Conservation (phyloP, 1,284 basidiomycete genomes). For the Chalciporus sp. region DNA sequence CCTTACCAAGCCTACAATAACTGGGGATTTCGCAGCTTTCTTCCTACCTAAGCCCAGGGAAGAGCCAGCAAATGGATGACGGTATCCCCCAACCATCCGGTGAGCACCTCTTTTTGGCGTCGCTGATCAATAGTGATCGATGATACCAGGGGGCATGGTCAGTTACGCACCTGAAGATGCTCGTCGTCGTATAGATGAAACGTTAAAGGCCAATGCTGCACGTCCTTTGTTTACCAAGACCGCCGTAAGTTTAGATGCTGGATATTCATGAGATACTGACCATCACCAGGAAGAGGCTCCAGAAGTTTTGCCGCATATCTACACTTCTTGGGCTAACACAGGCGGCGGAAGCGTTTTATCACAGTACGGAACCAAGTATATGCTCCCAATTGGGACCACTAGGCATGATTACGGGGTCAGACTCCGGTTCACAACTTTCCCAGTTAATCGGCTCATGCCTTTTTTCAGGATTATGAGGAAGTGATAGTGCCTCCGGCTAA, state of each 20-base stretch:
- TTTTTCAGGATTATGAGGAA: slow-evolving; percentile 70
- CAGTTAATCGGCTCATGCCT: slow-evolving; percentile 3
- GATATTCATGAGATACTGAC: slow-evolving; percentile 7
- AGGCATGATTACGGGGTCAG: slow-evolving; percentile 67
- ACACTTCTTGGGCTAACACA: slow-evolving; percentile 62
- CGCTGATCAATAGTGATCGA: not conserved
- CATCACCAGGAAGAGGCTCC: slow-evolving; percentile 51
- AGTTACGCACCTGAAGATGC: slow-evolving; percentile 57
- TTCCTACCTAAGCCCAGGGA: slow-evolving; percentile 5
- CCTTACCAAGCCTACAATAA: not conserved
- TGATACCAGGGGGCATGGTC: slow-evolving; percentile 15
- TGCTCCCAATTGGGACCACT: slow-evolving; percentile 84
- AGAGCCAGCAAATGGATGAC: not conserved
- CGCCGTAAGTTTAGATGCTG: slow-evolving; percentile 45
- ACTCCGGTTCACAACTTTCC: not conserved
- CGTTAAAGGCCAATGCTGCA: slow-evolving; percentile 63
- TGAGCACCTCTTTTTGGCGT: slow-evolving; percentile 8
- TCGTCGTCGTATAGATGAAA: slow-evolving; percentile 66
- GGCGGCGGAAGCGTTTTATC: slow-evolving; percentile 70
- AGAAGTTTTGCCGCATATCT: slow-evolving; percentile 88
- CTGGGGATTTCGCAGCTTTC: slow-evolving; percentile 17
- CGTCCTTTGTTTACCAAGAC: slow-evolving; percentile 68
- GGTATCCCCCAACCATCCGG: slow-evolving; percentile 9
- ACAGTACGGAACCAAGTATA: slow-evolving; percentile 74
- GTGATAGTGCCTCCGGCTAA: slow-evolving; percentile 88